phyloP scores from a whole-genome alignment of 768 basidiomycete genomes.

The Lactifluus piperatus region DNA sequence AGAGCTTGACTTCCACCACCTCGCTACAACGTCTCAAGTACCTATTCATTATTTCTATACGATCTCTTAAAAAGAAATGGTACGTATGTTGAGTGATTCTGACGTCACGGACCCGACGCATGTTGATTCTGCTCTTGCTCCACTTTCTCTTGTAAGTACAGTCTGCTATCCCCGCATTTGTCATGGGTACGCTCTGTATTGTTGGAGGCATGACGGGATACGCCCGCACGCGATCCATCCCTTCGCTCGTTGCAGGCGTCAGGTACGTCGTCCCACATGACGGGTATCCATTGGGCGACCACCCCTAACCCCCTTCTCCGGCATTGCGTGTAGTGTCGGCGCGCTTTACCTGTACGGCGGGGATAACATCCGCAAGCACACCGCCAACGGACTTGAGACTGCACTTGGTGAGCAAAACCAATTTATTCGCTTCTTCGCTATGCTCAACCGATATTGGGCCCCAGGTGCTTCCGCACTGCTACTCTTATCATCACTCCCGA shows the following conservation, averaged over 20 bases:
- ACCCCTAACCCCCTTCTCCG: neutral
- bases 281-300: neutral
- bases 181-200: conserved; percentile 69
- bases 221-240: conserved; percentile 63
- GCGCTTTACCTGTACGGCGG: conserved; percentile 74
- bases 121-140: conserved; percentile 39
- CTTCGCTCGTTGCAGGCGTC: conserved; percentile 76
- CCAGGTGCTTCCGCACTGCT: conserved; percentile 62
- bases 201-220: conserved; percentile 72
- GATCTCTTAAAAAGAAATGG: neutral
- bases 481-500: conserved; percentile 61
- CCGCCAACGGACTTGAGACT: conserved; percentile 64
- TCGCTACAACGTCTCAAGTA: too few species aligned
- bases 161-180: conserved; percentile 77
- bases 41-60: too few species aligned
- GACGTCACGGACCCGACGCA: conserved; percentile 26
- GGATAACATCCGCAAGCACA: conserved; percentile 63
- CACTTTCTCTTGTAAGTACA: conserved; percentile 34
- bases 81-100: neutral
- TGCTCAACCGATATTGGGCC: conserved; percentile 35
- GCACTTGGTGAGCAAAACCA: conserved; percentile 49
- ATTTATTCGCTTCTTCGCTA: neutral
- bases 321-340: conserved; percentile 48
- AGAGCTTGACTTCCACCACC: neutral
- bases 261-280: conserved; percentile 43